Evolutionary conservation across 2,329 filamentous ascomycete species (phyloP).

Genomic region (Talaromyces sp.): DNA sequence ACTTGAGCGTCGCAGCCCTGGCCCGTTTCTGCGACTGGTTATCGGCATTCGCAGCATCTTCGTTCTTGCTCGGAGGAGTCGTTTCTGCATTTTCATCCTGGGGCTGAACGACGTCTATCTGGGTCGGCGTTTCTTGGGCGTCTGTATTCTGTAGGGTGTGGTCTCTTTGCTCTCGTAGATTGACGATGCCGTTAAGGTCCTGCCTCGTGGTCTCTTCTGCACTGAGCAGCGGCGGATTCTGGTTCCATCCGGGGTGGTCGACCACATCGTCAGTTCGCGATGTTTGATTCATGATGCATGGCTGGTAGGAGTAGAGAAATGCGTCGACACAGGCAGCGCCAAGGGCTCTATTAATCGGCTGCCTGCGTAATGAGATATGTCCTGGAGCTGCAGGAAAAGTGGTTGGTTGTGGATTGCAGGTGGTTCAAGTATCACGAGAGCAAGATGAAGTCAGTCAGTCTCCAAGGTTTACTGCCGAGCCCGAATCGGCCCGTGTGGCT

Average conservation of each 20-base stretch:
- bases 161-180: constrained; percentile 48
- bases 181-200: constrained; percentile 59
- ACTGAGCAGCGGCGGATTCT: constrained; percentile 55
- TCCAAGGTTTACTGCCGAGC: neutral
- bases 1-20: constrained; percentile 28
- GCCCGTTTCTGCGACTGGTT: constrained; percentile 14
- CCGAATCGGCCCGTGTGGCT: neutral
- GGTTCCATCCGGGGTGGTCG: constrained; percentile 54
- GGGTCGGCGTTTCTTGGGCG: neutral
- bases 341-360: too few species aligned
- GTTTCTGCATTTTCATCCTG: neutral
- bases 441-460: neutral
- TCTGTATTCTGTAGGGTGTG: neutral
- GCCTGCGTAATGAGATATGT: too few species aligned
- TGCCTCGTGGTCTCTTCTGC: constrained; percentile 59
- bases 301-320: neutral
- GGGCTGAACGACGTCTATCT: neutral
- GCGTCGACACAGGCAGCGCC: neutral
- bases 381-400: neutral
- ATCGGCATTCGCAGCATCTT: constrained; percentile 25
- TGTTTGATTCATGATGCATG: constrained; percentile 59
- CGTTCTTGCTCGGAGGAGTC: constrained; percentile 10
- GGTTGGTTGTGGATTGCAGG: neutral
- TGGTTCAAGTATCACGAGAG: neutral
- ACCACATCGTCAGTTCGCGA: constrained; percentile 56